Evolutionary conservation across 768 basidiomycete genomes (phyloP).

Genomic region (Rhizopogon sp.): DNA sequence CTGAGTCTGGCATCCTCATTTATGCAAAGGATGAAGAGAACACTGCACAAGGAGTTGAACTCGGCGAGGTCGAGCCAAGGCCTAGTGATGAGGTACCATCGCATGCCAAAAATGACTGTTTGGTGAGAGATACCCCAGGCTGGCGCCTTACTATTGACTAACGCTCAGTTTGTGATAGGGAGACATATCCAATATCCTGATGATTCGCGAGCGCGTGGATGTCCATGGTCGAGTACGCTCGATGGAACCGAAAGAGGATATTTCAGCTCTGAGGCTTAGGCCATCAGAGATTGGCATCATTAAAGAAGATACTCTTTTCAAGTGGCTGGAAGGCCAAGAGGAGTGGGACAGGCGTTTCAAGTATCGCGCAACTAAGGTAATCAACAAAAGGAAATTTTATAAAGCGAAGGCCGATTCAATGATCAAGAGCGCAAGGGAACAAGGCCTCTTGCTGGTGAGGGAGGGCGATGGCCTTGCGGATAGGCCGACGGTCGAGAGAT

Average conservation of each 20-base stretch:
- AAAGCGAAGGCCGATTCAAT: slow-evolving; percentile 40
- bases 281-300: slow-evolving; percentile 61
- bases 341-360: slow-evolving; percentile 56
- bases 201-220: slow-evolving; percentile 76
- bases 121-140: not conserved
- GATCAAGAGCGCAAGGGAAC: slow-evolving; percentile 38
- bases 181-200: slow-evolving; percentile 27
- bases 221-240: slow-evolving; percentile 52
- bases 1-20: slow-evolving; percentile 17
- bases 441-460: slow-evolving; percentile 34
- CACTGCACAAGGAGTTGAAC: slow-evolving; percentile 17
- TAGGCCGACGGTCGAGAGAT: slow-evolving; percentile 1
- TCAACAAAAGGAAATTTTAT: slow-evolving; percentile 39
- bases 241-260: slow-evolving; percentile 55
- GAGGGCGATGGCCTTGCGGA: not conserved
- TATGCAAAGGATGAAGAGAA: slow-evolving; percentile 26
- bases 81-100: not conserved
- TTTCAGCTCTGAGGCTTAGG: slow-evolving; percentile 49
- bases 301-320: slow-evolving; percentile 64
- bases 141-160: not conserved
- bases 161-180: slow-evolving; percentile 4
- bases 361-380: slow-evolving; percentile 33
- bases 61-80: slow-evolving; percentile 10
- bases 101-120: not conserved
- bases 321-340: slow-evolving; percentile 61